These are phyloP conservation scores for Vararia minispora DNA, from an alignment of 768 basidiomycete species.

Conservation along the genomic window DNA sequence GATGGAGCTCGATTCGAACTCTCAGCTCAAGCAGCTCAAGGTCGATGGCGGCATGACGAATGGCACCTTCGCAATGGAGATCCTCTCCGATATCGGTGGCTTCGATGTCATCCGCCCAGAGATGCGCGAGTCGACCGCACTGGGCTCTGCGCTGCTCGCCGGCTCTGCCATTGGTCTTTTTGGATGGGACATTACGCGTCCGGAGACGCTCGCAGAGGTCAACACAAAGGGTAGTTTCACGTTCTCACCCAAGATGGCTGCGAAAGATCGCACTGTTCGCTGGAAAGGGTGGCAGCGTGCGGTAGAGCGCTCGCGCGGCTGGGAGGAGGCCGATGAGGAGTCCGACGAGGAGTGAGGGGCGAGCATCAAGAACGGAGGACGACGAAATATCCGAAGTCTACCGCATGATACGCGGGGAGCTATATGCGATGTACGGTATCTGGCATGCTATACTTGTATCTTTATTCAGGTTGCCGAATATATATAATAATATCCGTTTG, in stretches of 20 bases:
- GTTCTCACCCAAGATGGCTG: conserved; percentile 50
- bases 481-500: too few species aligned
- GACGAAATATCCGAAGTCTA: too few species aligned
- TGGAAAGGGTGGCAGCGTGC: conserved; percentile 86
- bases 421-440: too few species aligned
- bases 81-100: conserved; percentile 84
- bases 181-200: conserved; percentile 83
- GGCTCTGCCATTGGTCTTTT: conserved; percentile 80
- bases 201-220: conserved; percentile 74
- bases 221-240: conserved; percentile 73
- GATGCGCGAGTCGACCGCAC: conserved; percentile 97
- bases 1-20: conserved; percentile 85
- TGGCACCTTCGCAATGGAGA: conserved; percentile 77
- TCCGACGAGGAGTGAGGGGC: too few species aligned
- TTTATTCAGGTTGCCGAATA: too few species aligned
- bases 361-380: too few species aligned
- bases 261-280: conserved; percentile 45
- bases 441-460: too few species aligned
- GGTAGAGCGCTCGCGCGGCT: conserved; percentile 70
- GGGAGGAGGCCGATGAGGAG: conserved; percentile 50
- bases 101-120: conserved; percentile 87
- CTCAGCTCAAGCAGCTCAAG: conserved; percentile 73
- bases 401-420: too few species aligned
- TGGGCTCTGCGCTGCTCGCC: conserved; percentile 91
- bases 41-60: conserved; percentile 99